Percentiles rank a stretch among this genome's conserved stretches.
Conservation (phyloP, 75 land plant species). For the Cupressus sempervirens region DNA sequence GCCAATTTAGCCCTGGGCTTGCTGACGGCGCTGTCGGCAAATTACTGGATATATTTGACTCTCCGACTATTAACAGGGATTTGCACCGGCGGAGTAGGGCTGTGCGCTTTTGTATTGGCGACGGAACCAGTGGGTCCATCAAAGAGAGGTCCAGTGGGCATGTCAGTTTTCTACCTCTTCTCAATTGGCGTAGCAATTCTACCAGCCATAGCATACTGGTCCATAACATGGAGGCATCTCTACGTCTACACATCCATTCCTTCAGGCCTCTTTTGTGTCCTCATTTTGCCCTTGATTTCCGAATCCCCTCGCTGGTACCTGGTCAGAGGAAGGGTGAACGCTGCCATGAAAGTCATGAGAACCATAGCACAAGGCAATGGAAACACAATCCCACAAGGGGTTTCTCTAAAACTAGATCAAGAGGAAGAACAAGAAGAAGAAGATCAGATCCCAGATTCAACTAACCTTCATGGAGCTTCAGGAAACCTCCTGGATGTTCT, state of each 20-base stretch:
- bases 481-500: conserved; percentile 58
- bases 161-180: conserved; percentile 96
- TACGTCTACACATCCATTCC: conserved; percentile 70
- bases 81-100: conserved; percentile 69
- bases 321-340: conserved; percentile 45
- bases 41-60: conserved; percentile 56
- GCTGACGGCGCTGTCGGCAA: conserved; percentile 50
- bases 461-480: not conserved
- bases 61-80: conserved; percentile 68
- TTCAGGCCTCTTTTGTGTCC: conserved; percentile 50
- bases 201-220: conserved; percentile 47
- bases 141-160: conserved; percentile 77
- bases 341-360: conserved; percentile 62
- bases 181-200: conserved; percentile 60
- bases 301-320: conserved; percentile 92
- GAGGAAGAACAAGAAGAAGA: conserved; percentile 22
- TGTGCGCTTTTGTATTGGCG: conserved; percentile 78
- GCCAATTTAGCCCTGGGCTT: conserved; percentile 51
- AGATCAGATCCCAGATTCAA: conserved; percentile 1
- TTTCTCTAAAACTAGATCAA: conserved; percentile 36
- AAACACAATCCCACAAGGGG: conserved; percentile 32
- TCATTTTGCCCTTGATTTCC: conserved; percentile 58
- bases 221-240: conserved; percentile 68
- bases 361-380: conserved; percentile 56
- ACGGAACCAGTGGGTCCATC: conserved; percentile 83